Evolutionary conservation across 495 filamentous ascomycete genomes (phyloP), one percentile per base, ranked within the genome.

Genomic region (Jackrogersella minutella): DNA sequence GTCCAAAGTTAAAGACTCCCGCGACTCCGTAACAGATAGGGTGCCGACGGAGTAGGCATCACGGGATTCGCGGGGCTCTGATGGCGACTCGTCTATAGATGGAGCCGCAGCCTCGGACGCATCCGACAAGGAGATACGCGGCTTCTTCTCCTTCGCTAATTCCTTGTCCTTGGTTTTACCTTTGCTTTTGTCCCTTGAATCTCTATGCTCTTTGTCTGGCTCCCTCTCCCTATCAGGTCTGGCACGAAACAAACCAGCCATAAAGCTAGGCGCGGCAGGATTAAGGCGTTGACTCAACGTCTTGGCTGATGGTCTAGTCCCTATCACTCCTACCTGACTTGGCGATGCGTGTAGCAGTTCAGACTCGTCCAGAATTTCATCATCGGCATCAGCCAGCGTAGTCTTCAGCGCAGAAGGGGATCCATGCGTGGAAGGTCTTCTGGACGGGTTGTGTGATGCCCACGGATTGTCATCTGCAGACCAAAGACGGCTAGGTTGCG

Each of bases 1-100:
- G 40, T 93, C 91, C 30, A 93, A 77, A 16, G 72, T 75, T 16
- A 84, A 70, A n/a, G 88, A 91, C 61, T 93, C 90, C 56, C 86
- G 83, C 2, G 90, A 93, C 62, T 92, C 91, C 3, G 88, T 84
- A 13, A 86, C 71, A 3, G 86, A 88, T 52, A 86, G 86, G 21
- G 86, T 89, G 57, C 86, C 86, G 28, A 84, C 77, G 7, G 78
- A 80, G 34, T 67, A 69, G 3, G 65, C 73, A 41, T 83, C 81
- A 17, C 81, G 78, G 1, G 90, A 93, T 39, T 79, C 81, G 34
- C 89, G 87, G 26, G 87, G 82, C 26, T 88, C 86, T 0, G 83
- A 80, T 4, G 87, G 85, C 30, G 88, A 91, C 10, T 85, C 75
- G 34, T 78, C 80, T 17, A 78, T 49, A 16, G 72, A 68, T 28